Conservation (phyloP, 345 rosid species). For the Abelmoschus esculentus region DNA sequence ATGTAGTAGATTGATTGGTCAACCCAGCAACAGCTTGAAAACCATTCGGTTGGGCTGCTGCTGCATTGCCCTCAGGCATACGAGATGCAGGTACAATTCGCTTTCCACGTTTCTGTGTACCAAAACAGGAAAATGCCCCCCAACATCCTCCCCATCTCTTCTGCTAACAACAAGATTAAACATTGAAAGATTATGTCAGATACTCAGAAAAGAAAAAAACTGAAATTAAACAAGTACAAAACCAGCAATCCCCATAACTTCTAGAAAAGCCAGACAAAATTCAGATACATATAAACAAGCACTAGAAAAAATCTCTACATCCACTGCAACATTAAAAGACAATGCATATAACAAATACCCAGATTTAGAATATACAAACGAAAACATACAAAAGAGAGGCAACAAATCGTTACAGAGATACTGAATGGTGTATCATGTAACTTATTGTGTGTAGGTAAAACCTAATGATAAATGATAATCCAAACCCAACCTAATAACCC, state of each 20-base stretch:
- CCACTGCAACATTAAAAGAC: not conserved
- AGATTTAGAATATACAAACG: not conserved
- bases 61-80: slow-evolving; percentile 60
- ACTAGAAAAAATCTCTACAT: not conserved
- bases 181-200: not conserved
- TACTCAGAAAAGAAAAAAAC: slow-evolving; percentile 1
- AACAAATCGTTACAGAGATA: not conserved
- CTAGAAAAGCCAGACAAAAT: not conserved
- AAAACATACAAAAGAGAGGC: not conserved
- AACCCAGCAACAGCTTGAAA: slow-evolving; percentile 49
- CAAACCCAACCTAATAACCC: not conserved
- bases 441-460: too few species aligned
- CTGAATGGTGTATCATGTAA: too few species aligned
- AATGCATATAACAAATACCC: not conserved
- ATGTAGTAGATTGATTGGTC: slow-evolving; percentile 48
- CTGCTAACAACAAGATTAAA: slow-evolving; percentile 34
- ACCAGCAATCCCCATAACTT: not conserved
- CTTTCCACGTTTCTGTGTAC: slow-evolving; percentile 72
- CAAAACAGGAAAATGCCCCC: slow-evolving; percentile 73
- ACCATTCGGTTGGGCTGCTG: slow-evolving; percentile 56
- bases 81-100: slow-evolving; percentile 85
- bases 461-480: not conserved
- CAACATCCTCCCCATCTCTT: slow-evolving; percentile 91
- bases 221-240: not conserved
- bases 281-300: not conserved